These are phyloP conservation scores for Pseudogymnoascus sp. DNA, from an alignment of 2,329 filamentous ascomycete species.

Conservation along the genomic window DNA sequence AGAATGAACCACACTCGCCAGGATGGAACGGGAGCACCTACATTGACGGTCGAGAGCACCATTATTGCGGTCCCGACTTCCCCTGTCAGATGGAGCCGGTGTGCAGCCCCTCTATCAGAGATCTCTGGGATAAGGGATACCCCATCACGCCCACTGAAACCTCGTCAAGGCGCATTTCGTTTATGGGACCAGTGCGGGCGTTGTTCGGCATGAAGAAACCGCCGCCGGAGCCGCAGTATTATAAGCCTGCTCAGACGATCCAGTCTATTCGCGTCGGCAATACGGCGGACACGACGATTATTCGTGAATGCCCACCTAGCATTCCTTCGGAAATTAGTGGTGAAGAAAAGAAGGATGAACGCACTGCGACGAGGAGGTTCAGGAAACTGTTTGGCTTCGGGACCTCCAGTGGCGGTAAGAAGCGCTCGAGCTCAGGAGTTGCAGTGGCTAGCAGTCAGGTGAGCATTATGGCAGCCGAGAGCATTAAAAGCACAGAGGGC, in stretches of 20 bases:
- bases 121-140: neutral
- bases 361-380: neutral
- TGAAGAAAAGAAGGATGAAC: neutral
- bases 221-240: neutral
- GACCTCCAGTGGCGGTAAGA: neutral
- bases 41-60: neutral
- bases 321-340: neutral
- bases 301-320: neutral
- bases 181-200: neutral
- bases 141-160: neutral
- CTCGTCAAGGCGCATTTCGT: neutral
- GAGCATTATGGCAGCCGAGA: neutral
- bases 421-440: neutral
- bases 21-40: constrained; percentile 1
- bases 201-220: neutral
- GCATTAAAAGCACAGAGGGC: neutral
- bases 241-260: neutral
- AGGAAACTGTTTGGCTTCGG: neutral
- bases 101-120: neutral
- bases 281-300: neutral
- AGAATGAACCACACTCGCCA: constrained; percentile 2
- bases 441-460: neutral
- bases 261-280: neutral
- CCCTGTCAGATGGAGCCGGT: neutral
- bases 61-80: neutral